Base-by-base conservation (phyloP, 2,329 filamentous ascomycete species). In the Aureobasidium mangrovei region DNA sequence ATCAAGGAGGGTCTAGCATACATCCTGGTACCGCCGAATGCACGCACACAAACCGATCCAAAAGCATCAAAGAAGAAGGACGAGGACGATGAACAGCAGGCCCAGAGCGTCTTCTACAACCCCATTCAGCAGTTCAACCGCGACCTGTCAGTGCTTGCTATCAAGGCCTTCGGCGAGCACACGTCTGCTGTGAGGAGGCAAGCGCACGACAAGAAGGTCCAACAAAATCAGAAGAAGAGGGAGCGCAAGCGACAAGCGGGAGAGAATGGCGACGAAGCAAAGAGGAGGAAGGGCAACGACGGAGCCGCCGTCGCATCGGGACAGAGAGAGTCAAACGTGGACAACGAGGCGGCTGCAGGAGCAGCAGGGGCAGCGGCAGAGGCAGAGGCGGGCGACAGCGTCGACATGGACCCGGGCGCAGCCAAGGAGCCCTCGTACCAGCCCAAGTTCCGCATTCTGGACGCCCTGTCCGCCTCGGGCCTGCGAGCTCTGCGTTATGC, bases 61-160 rank as follows among this genome's bases (percentile, higher is more conserved):
- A 72, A 74, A 67, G 71, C 27, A 72, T 73, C 43, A 40, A 40
- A 40, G 5, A 66, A 61, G 38, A 67, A 72, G 57, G 61, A 69
- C 29, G 69, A 69, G 55, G 66, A 75, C 55, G 79, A 81, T 63
- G 74, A 78, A 56, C 79, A 83, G 61, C 76, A 82, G 38, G 80
- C 84, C 61, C 86, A 91, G 63, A 75, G 77, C 33, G 94, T 98
- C 54, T 98, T 98, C 67, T 98, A 98, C 78, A 98, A 98, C 63
- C 91, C 93, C 0, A 96, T 98, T 53, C 93, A 98, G 68, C 93
- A 98, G 67, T 98, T 97, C 77, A 98, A 98, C 70, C 86, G 94
- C 44, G 93, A 98, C 67, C 72, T 98, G 60, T 96, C 89, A 57
- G 88, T 96, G 28, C 78, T 98, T 10, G 89, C 89, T 0, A 95